These are phyloP conservation scores for Dryas integrifolia DNA, from an alignment of 331 rosid species.

Conservation along the genomic window DNA sequence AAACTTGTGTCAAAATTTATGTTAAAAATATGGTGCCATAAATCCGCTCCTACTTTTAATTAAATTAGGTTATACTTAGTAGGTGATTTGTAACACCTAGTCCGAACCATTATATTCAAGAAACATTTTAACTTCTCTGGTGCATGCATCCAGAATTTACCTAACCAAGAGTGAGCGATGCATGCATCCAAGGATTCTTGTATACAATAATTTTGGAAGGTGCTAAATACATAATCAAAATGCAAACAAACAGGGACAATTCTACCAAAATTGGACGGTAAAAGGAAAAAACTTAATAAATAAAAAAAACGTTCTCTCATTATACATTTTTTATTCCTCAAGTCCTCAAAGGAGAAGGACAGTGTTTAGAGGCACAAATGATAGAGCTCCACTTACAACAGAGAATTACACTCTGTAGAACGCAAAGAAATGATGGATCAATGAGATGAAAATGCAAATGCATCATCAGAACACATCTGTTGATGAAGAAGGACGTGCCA, in stretches of 20 bases:
- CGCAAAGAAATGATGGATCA: conserved; percentile 28
- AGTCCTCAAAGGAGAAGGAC: not conserved
- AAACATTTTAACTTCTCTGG: too few species aligned
- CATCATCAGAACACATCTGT: conserved; percentile 60
- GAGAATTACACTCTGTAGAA: conserved; percentile 33
- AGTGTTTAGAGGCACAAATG: conserved; percentile 13
- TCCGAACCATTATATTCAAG: too few species aligned
- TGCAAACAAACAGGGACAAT: not conserved
- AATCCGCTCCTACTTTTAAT: too few species aligned
- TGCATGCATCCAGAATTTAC: not conserved
- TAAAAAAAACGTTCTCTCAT: not conserved
- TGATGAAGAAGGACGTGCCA: conserved; percentile 53
- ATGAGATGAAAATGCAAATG: conserved; percentile 3
- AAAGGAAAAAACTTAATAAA: not conserved
- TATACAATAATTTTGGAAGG: not conserved
- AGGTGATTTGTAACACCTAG: too few species aligned
- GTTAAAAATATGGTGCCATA: too few species aligned
- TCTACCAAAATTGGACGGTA: not conserved
- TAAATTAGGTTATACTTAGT: too few species aligned
- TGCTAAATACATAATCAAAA: not conserved
- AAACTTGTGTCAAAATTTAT: too few species aligned
- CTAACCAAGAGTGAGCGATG: not conserved
- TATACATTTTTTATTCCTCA: conserved; percentile 32
- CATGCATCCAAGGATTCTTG: too few species aligned
- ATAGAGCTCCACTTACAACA: not conserved